Evolutionary conservation across 2,329 filamentous ascomycete genomes (phyloP).

Genomic region (Venturia asperata): DNA sequence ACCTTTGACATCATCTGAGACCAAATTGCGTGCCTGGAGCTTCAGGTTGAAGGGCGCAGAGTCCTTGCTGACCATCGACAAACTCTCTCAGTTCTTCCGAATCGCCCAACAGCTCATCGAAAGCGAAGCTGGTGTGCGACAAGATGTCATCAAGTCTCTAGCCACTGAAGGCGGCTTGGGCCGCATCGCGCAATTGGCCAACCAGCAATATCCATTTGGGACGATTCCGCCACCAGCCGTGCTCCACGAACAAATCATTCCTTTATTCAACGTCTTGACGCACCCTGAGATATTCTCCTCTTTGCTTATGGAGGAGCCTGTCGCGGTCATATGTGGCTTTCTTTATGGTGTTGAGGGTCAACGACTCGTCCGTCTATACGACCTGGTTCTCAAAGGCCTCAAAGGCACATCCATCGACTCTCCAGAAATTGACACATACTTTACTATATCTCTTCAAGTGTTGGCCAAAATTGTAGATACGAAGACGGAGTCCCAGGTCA

Average conservation of each 20-base stretch:
- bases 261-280: slow-evolving; percentile 11
- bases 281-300: slow-evolving; percentile 5
- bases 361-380: neutral
- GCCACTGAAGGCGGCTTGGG: neutral
- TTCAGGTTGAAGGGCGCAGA: neutral
- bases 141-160: slow-evolving; percentile 3
- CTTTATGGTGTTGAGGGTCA: slow-evolving; percentile 7
- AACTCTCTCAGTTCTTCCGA: slow-evolving; percentile 1
- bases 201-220: neutral
- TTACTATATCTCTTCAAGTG: neutral
- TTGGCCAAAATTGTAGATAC: neutral
- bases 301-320: neutral
- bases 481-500: slow-evolving; percentile 2
- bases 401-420: neutral
- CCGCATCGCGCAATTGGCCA: neutral
- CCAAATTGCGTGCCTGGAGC: neutral
- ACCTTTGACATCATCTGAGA: neutral
- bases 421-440: neutral
- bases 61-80: neutral
- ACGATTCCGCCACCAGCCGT: neutral
- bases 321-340: neutral
- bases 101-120: neutral
- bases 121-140: neutral
- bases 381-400: neutral
- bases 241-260: neutral